Conservation (phyloP, 805 yeast genomes). For the Myxozyma sirexii region DNA sequence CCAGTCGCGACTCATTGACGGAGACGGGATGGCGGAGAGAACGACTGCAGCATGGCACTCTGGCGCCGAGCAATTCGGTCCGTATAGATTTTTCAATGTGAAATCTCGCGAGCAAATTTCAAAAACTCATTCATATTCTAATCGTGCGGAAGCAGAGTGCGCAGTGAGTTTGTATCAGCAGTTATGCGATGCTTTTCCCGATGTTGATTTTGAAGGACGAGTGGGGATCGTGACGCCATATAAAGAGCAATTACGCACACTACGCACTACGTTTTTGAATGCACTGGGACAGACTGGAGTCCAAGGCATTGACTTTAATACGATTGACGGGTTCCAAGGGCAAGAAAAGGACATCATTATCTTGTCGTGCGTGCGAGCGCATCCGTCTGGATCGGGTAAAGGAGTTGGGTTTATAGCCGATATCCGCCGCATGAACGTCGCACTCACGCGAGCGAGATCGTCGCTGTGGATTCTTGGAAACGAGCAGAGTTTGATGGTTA, state of each 20-base stretch:
- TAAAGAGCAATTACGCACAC: constrained; percentile 73
- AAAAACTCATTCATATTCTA: constrained; percentile 69
- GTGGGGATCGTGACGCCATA: constrained; percentile 95
- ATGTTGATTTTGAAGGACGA: constrained; percentile 62
- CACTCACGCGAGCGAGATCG: constrained; percentile 88
- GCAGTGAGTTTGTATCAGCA: constrained; percentile 67
- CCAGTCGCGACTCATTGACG: constrained; percentile 70
- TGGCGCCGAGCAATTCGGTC: constrained; percentile 53
- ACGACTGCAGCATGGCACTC: constrained; percentile 79
- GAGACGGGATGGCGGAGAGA: constrained; percentile 63
- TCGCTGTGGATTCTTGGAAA: constrained; percentile 93
- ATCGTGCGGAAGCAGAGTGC: constrained; percentile 68
- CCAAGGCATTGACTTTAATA: constrained; percentile 79
- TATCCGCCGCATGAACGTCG: constrained; percentile 94
- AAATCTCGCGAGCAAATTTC: constrained; percentile 69
- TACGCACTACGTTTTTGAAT: constrained; percentile 59
- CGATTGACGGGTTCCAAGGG: constrained; percentile 98
- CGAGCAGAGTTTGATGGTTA: constrained; percentile 60
- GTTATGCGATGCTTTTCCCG: constrained; percentile 54
- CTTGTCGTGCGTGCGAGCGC: constrained; percentile 94
- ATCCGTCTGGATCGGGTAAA: constrained; percentile 73
- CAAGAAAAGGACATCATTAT: constrained; percentile 94
- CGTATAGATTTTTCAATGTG: constrained; percentile 76
- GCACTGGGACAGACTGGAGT: constrained; percentile 65
- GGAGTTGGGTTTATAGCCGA: constrained; percentile 98